Evolutionary conservation across 805 yeast genomes (phyloP).

Genomic region (Wickerhamia fluorescens): DNA sequence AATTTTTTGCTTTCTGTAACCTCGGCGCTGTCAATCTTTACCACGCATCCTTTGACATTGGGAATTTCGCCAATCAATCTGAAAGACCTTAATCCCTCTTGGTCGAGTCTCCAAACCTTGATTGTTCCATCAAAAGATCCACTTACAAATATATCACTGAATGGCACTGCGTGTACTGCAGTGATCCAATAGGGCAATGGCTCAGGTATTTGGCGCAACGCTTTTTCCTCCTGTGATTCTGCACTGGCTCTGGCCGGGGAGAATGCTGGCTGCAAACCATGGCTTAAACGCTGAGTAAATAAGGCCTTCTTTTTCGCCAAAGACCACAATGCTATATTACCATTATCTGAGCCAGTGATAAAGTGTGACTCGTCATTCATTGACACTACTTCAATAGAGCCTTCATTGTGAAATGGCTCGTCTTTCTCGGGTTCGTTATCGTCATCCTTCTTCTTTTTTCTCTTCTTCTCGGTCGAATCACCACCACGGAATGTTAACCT

Average conservation of each 20-base stretch:
- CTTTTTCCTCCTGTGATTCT: slow-evolving; percentile 49
- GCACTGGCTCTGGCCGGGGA: slow-evolving; percentile 34
- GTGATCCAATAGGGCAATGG: slow-evolving; percentile 84
- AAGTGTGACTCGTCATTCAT: slow-evolving; percentile 92
- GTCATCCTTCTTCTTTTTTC: slow-evolving; percentile 20
- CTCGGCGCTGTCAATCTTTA: slow-evolving; percentile 52
- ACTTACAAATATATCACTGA: slow-evolving; percentile 71
- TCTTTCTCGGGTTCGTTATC: slow-evolving; percentile 13
- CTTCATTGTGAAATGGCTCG: slow-evolving; percentile 54
- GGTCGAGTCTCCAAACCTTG: slow-evolving; percentile 67
- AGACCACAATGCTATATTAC: slow-evolving; percentile 86
- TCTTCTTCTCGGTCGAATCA: slow-evolving; percentile 45
- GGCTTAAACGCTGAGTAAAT: slow-evolving; percentile 61
- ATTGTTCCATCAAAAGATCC: slow-evolving; percentile 86
- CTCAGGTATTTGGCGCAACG: slow-evolving; percentile 51
- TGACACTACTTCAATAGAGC: slow-evolving; percentile 81
- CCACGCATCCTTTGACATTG: slow-evolving; percentile 64
- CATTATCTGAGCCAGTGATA: slow-evolving; percentile 93
- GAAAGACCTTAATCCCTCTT: slow-evolving; percentile 56
- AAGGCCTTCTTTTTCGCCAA: slow-evolving; percentile 84
- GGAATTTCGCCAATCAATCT: slow-evolving; percentile 47
- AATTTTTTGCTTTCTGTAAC: slow-evolving; percentile 44
- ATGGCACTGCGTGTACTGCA: slow-evolving; percentile 74
- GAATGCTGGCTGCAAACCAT: slow-evolving; percentile 56
- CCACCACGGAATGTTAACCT: slow-evolving; percentile 92